Percentiles rank a stretch among this genome's conserved stretches.
These are phyloP conservation scores for Aegilops speltoides DNA, from an alignment of 176 grass and related monocot genomes.

Conservation along the genomic window DNA sequence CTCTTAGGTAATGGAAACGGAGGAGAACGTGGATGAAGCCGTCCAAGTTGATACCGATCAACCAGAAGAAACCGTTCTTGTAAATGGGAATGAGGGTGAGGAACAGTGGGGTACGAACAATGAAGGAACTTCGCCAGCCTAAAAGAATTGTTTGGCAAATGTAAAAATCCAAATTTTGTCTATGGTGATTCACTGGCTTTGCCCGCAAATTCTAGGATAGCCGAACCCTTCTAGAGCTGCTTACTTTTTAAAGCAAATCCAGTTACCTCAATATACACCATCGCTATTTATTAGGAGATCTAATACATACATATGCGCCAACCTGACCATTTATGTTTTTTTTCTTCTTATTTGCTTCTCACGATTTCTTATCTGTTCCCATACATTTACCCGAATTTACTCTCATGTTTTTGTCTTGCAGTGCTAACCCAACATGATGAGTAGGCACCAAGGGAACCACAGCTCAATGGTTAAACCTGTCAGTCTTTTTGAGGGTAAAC, in stretches of 20 bases:
- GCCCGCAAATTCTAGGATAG: constrained; percentile 9
- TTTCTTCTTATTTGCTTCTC: background rate
- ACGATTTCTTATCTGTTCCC: background rate
- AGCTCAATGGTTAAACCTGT: constrained; percentile 2
- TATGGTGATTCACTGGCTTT: constrained; percentile 43
- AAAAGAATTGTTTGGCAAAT: constrained; percentile 48
- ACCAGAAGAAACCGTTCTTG: constrained; percentile 59
- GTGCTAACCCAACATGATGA: constrained; percentile 48
- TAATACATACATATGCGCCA: background rate
- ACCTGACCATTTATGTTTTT: background rate
- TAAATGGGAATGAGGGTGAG: constrained; percentile 94
- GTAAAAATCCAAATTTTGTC: constrained; percentile 47
- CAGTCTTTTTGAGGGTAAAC: background rate
- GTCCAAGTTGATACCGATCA: constrained; percentile 65
- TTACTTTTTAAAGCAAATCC: background rate
- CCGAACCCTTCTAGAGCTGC: background rate
- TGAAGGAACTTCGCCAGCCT: constrained; percentile 54
- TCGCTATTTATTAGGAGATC: background rate
- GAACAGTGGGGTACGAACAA: constrained; percentile 79
- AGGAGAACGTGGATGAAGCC: constrained; percentile 66
- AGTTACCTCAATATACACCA: background rate
- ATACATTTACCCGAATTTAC: background rate
- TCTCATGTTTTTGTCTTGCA: constrained; percentile 19
- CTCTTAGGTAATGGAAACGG: constrained; percentile 41
- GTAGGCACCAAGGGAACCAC: constrained; percentile 17